Conservation (phyloP, 495 filamentous ascomycete species). For the Bathelium albidoporum region DNA sequence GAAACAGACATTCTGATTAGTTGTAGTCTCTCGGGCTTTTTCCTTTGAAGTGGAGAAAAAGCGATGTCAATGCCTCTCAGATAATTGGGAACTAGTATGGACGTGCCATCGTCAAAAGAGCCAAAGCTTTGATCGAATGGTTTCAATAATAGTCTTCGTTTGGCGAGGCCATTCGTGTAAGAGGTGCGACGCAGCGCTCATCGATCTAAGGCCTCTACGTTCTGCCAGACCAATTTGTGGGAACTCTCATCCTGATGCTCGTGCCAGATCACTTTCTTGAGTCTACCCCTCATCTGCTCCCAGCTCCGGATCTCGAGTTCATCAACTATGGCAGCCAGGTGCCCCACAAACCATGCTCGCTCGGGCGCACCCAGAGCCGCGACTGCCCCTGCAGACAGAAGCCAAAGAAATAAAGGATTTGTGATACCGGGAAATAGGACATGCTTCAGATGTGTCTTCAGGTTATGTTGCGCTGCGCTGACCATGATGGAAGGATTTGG, state of each 20-base stretch:
- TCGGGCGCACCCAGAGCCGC: constrained; percentile 12
- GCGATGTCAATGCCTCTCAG: no score
- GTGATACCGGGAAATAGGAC: not conserved
- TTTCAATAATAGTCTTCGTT: no score
- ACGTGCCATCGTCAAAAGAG: no score
- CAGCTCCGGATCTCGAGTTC: constrained; percentile 12
- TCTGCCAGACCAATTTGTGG: not conserved
- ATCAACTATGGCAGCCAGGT: constrained; percentile 12
- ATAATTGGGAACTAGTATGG: no score
- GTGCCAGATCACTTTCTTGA: not conserved
- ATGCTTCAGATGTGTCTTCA: not conserved
- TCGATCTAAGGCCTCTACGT: constrained; percentile 1
- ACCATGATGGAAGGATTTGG: not conserved
- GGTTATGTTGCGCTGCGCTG: not conserved
- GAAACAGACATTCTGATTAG: no score
- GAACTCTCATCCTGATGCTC: not conserved
- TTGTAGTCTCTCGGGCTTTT: no score
- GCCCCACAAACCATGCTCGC: constrained; percentile 15
- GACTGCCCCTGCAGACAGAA: constrained; percentile 14
- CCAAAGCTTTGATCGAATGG: no score
- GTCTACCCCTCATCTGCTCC: not conserved
- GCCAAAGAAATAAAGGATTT: constrained; percentile 14
- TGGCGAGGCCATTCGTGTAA: no score
- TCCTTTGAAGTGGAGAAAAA: no score
- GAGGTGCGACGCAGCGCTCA: no score